A percentile compares a stretch with the other conserved stretches of the same genome.
phyloP scores from a whole-genome alignment of 257 asterid species.

The Ballota nigra region DNA sequence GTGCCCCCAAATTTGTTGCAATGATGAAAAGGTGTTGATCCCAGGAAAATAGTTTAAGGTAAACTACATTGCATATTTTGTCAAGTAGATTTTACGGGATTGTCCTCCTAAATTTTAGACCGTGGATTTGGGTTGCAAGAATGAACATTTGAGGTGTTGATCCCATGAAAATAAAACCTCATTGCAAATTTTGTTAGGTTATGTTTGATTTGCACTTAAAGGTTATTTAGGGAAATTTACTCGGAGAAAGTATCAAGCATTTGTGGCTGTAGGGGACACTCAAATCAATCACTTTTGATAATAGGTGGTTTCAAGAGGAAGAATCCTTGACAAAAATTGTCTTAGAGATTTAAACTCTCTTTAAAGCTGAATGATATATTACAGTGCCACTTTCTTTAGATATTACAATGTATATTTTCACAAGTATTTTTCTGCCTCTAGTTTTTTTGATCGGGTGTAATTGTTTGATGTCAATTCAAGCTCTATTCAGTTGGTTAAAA shows the following conservation, averaged over 20 bases:
- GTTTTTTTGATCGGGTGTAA: background rate
- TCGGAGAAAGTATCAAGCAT: background rate
- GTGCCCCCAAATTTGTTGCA: background rate
- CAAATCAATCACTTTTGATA: background rate
- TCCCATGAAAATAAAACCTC: background rate
- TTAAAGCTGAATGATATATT: background rate
- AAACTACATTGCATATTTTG: no score
- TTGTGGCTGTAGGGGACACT: background rate
- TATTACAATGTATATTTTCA: background rate
- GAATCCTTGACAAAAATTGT: background rate
- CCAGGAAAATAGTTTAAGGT: background rate
- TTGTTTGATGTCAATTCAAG: background rate
- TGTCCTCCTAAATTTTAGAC: no score
- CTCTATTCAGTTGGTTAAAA: slow-evolving; percentile 13
- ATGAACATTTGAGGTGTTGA: background rate
- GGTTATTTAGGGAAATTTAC: background rate
- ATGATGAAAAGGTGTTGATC: background rate
- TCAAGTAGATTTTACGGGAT: no score
- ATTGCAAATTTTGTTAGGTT: background rate
- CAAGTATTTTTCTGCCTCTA: background rate
- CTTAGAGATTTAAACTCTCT: background rate
- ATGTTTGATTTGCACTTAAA: background rate
- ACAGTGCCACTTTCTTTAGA: background rate
- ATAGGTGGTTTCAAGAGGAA: background rate
- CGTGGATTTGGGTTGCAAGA: background rate